Percentiles rank a stretch among this genome's conserved stretches.
Evolutionary conservation across 768 basidiomycete species (phyloP).

Genomic region (Mycena amicta): DNA sequence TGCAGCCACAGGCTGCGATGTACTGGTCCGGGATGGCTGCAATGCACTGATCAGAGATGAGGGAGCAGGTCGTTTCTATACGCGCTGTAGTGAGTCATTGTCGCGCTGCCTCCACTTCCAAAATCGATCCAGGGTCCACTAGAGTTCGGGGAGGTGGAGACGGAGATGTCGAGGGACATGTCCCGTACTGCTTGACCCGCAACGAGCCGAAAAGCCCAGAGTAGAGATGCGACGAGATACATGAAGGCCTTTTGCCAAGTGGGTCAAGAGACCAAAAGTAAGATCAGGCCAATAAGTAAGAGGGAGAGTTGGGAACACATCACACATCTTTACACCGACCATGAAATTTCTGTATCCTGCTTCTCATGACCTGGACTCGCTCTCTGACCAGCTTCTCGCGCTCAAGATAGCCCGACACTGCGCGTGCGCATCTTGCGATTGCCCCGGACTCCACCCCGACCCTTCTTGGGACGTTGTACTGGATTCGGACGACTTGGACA

Average conservation of each 20-base stretch:
- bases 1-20: constrained; percentile 80
- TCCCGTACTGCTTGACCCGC: no score
- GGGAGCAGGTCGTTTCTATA: no score
- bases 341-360: constrained; percentile 72
- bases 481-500: constrained; percentile 51
- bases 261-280: no score
- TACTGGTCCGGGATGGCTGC: constrained; percentile 48
- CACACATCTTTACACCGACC: background rate
- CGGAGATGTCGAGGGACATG: background rate
- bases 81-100: constrained; percentile 76
- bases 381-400: constrained; percentile 52
- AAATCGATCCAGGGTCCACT: background rate
- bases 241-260: no score
- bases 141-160: background rate
- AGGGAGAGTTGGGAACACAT: background rate
- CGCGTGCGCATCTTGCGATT: constrained; percentile 69
- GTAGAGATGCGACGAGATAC: background rate
- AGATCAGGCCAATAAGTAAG: background rate
- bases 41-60: constrained; percentile 64
- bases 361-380: constrained; percentile 50
- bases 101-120: constrained; percentile 54
- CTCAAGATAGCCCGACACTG: constrained; percentile 87
- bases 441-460: constrained; percentile 72
- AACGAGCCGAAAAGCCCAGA: background rate
- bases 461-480: constrained; percentile 58